Evolutionary conservation across 2,329 filamentous ascomycete species (phyloP).

Genomic region (Xylaria sp.): DNA sequence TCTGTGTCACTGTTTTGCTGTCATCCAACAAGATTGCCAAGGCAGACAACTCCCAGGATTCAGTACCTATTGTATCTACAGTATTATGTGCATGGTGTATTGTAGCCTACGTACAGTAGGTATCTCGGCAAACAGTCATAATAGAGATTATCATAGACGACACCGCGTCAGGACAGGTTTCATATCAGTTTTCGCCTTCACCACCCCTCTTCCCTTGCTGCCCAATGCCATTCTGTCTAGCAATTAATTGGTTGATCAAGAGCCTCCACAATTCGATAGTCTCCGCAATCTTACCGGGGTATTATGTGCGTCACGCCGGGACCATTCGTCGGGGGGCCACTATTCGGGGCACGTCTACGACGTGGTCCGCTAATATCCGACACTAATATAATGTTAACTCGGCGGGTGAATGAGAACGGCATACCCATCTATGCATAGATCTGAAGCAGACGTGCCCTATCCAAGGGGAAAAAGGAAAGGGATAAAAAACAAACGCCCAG

Average conservation of each 20-base stretch:
- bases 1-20: background rate
- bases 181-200: constrained; percentile 24
- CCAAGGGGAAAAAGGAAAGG: background rate
- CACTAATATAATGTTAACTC: constrained; percentile 2
- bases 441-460: background rate
- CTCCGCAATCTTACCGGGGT: constrained; percentile 25
- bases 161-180: constrained; percentile 3
- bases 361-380: constrained; percentile 34
- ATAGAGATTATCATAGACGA: background rate
- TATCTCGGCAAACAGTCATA: constrained; percentile 6
- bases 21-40: constrained; percentile 2
- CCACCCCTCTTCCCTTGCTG: constrained; percentile 34
- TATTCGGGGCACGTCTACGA: constrained; percentile 21
- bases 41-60: background rate
- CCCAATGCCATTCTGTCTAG: constrained; percentile 32
- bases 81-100: background rate
- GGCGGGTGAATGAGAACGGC: background rate
- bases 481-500: background rate
- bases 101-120: background rate
- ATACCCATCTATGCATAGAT: background rate
- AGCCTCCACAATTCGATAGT: constrained; percentile 23
- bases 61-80: background rate
- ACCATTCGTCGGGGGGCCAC: constrained; percentile 19
- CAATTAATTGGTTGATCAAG: constrained; percentile 24
- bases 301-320: constrained; percentile 35